These are phyloP conservation scores for Fusarium chlamydosporum DNA, from an alignment of 2,329 filamentous ascomycete species.

Conservation along the genomic window DNA sequence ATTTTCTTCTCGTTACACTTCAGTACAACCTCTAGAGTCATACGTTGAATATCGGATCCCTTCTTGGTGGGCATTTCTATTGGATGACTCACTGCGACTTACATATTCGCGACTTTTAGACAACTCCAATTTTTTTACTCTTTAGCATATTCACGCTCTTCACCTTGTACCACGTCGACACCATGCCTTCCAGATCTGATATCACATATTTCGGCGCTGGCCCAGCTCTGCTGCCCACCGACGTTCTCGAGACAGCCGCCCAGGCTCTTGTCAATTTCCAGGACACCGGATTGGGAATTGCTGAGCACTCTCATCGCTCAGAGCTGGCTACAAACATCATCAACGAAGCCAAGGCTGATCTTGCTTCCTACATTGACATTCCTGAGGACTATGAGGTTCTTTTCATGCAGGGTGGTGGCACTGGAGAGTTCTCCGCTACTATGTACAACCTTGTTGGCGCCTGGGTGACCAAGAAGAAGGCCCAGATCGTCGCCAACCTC, in stretches of 20 bases:
- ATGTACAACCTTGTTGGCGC: slow-evolving; percentile 86
- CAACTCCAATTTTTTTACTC: slow-evolving; percentile 35
- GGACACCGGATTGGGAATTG: slow-evolving; percentile 84
- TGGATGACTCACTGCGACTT: slow-evolving; percentile 45
- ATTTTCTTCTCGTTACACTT: slow-evolving; percentile 1
- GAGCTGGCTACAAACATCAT: slow-evolving; percentile 83
- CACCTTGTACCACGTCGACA: slow-evolving; percentile 23
- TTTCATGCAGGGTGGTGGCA: slow-evolving; percentile 90
- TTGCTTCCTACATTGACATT: slow-evolving; percentile 82
- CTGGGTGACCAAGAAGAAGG: slow-evolving; percentile 81
- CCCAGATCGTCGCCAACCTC: slow-evolving; percentile 70
- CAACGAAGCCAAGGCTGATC: slow-evolving; percentile 80
- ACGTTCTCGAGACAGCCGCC: slow-evolving; percentile 82
- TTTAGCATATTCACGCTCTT: slow-evolving; percentile 24
- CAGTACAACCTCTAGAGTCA: slow-evolving; percentile 27
- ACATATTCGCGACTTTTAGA: slow-evolving; percentile 21
- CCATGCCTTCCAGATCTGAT: slow-evolving; percentile 80
- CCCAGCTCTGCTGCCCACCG: slow-evolving; percentile 86
- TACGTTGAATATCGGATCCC: slow-evolving; percentile 33
- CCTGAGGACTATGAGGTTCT: slow-evolving; percentile 89
- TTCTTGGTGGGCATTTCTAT: slow-evolving; percentile 41
- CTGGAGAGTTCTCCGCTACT: slow-evolving; percentile 85
- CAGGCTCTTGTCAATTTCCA: slow-evolving; percentile 86
- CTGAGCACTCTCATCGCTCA: slow-evolving; percentile 92
- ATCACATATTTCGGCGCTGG: slow-evolving; percentile 92